Evolutionary conservation across 768 basidiomycete species (phyloP).

Genomic region (Hericium alpestre): DNA sequence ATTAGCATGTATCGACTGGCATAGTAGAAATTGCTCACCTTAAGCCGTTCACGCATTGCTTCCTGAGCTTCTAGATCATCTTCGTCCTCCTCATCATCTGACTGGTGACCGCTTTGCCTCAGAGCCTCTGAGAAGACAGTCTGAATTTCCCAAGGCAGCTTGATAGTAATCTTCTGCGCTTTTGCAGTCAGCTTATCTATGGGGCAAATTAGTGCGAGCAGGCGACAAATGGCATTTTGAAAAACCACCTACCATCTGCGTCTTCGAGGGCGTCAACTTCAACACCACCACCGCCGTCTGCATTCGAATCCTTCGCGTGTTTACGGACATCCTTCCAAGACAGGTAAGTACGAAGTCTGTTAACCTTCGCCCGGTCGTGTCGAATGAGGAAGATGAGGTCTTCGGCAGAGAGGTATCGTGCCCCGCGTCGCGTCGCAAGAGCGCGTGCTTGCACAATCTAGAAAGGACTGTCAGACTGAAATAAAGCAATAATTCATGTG

Average conservation of each 20-base stretch:
- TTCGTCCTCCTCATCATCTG: constrained; percentile 93
- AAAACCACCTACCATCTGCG: constrained; percentile 48
- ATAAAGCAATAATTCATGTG: background rate
- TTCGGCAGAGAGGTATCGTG: constrained; percentile 81
- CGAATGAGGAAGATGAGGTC: constrained; percentile 95
- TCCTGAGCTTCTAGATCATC: constrained; percentile 94
- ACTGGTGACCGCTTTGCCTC: constrained; percentile 31
- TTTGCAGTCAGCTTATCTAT: constrained; percentile 72
- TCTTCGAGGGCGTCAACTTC: constrained; percentile 82
- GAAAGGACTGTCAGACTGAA: constrained; percentile 3
- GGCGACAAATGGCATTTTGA: background rate
- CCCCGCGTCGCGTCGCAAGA: constrained; percentile 71
- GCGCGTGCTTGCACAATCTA: constrained; percentile 86
- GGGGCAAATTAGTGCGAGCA: background rate
- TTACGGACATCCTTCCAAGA: constrained; percentile 97
- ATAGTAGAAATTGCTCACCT: constrained; percentile 28
- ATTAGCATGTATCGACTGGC: background rate
- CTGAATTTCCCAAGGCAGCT: constrained; percentile 90
- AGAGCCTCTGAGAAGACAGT: constrained; percentile 88
- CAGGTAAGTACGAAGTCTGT: constrained; percentile 83
- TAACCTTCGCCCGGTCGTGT: constrained; percentile 88
- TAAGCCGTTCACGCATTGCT: constrained; percentile 80
- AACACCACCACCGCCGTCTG: constrained; percentile 68
- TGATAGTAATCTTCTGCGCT: constrained; percentile 87
- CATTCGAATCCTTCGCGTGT: constrained; percentile 84